Percentiles rank a stretch among this genome's conserved stretches.
These are phyloP conservation scores for Neohortaea acidophila DNA, from an alignment of 495 filamentous ascomycete species.

Conservation along the genomic window DNA sequence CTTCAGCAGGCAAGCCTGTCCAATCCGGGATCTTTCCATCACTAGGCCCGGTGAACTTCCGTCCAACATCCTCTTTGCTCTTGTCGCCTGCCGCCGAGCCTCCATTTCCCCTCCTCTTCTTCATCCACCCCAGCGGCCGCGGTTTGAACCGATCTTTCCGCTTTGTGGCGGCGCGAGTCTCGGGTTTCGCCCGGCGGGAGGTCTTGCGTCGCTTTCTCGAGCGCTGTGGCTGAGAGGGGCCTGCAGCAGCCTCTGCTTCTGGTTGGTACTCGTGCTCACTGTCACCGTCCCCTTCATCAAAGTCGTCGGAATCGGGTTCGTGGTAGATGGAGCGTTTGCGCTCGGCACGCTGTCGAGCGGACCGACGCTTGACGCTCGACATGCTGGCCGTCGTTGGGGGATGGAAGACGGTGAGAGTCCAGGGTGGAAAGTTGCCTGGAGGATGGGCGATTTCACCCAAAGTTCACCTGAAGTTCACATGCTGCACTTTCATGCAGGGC, in stretches of 20 bases:
- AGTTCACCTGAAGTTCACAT: too few relatives aligned
- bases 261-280: constrained; percentile 1
- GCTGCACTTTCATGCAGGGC: too few relatives aligned
- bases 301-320: constrained; percentile 12
- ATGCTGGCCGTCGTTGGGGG: too few relatives aligned
- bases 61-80: neutral
- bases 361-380: constrained; percentile 11
- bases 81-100: constrained; percentile 2
- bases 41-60: constrained; percentile 9
- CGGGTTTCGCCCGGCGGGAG: neutral
- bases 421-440: too few relatives aligned
- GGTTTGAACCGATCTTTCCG: neutral
- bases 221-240: neutral
- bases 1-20: constrained; percentile 54
- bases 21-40: constrained; percentile 46
- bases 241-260: neutral
- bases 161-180: neutral
- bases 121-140: neutral
- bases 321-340: constrained; percentile 13
- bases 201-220: neutral
- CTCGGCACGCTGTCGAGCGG: constrained; percentile 7
- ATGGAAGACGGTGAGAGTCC: too few relatives aligned
- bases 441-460: too few relatives aligned
- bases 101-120: neutral
- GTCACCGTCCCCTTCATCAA: constrained; percentile 4